These are phyloP conservation scores for Xylariaceae sp. DNA, from an alignment of 2,329 filamentous ascomycete species.

Conservation along the genomic window DNA sequence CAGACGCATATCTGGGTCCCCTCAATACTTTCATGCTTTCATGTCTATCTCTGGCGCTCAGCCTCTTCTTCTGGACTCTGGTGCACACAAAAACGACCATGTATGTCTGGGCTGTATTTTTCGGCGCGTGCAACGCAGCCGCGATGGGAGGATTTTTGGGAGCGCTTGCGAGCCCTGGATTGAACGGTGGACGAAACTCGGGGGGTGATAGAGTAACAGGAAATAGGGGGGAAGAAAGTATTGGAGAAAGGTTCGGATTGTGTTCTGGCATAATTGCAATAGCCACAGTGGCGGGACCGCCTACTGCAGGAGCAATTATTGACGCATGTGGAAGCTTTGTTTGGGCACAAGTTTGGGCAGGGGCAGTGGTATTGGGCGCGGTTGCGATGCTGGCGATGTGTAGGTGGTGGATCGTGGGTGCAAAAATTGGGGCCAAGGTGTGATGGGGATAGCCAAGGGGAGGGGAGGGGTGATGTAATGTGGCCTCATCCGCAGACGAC, in stretches of 20 bases:
- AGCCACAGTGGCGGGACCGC: conserved; percentile 40
- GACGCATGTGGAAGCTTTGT: conserved; percentile 36
- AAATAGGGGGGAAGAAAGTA: conserved; percentile 24
- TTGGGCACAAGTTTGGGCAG: conserved; percentile 45
- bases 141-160: conserved; percentile 38
- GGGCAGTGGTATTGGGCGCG: conserved; percentile 26
- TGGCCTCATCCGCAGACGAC: too few species aligned
- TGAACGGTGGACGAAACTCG: neutral
- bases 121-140: conserved; percentile 39
- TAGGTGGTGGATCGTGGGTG: neutral
- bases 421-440: neutral
- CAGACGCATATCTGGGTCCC: conserved; percentile 47
- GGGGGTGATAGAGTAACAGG: neutral
- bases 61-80: conserved; percentile 53
- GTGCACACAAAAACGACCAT: conserved; percentile 37
- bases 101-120: conserved; percentile 40
- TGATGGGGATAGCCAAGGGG: neutral
- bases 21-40: conserved; percentile 52
- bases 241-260: conserved; percentile 44
- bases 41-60: conserved; percentile 37
- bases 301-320: conserved; percentile 41
- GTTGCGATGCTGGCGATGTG: conserved; percentile 7
- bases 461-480: too few species aligned
- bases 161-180: conserved; percentile 37
- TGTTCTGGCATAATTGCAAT: conserved; percentile 37